A percentile compares a stretch with the other conserved stretches of the same genome.
phyloP scores from a whole-genome alignment of 306 rosid species.

The Castanea crenata region DNA sequence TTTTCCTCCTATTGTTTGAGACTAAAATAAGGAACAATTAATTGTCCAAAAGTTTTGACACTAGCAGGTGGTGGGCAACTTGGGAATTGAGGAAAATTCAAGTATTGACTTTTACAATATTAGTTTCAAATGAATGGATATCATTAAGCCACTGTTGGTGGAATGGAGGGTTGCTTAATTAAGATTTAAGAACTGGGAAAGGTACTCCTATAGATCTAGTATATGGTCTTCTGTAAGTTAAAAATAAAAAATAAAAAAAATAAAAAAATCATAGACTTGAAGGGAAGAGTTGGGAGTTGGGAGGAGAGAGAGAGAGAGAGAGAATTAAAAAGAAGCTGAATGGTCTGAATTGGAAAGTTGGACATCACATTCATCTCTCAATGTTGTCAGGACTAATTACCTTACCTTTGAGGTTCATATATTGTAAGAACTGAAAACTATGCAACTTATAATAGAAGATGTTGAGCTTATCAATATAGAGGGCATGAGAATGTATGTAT shows the following conservation, averaged over 20 bases:
- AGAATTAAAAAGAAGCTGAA: not conserved
- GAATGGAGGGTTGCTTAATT: not conserved
- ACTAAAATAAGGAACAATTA: no score
- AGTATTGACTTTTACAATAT: no score
- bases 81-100: no score
- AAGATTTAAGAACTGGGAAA: not conserved
- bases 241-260: not conserved
- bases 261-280: not conserved
- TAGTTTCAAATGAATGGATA: no score
- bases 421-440: not conserved
- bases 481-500: not conserved
- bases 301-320: not conserved
- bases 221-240: not conserved
- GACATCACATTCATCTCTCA: not conserved
- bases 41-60: no score
- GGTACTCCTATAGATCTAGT: not conserved
- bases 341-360: not conserved
- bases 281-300: not conserved
- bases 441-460: not conserved
- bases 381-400: not conserved
- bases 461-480: not conserved
- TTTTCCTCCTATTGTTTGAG: no score
- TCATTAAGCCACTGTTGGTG: no score
- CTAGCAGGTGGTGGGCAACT: no score
- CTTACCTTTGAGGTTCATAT: not conserved